A percentile compares a stretch with the other conserved stretches of the same genome.
phyloP scores from a whole-genome alignment of 768 basidiomycete genomes.

The Rhodotorula paludigena region DNA sequence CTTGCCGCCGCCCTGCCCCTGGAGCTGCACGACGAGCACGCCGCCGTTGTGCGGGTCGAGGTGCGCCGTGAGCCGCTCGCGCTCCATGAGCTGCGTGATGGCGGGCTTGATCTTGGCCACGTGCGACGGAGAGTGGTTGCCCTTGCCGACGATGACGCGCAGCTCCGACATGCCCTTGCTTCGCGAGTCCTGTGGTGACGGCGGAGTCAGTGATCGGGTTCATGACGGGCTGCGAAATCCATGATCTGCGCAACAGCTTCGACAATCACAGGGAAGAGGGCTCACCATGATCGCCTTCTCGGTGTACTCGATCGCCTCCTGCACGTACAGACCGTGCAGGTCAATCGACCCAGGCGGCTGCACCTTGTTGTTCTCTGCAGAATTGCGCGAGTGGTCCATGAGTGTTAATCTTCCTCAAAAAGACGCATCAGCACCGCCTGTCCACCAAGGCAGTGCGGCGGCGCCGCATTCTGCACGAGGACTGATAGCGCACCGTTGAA shows the following conservation, averaged over 20 bases:
- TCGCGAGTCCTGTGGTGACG: slow-evolving; percentile 56
- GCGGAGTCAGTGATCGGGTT: neutral
- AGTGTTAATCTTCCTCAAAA: no score
- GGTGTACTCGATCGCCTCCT: slow-evolving; percentile 73
- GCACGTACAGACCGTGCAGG: slow-evolving; percentile 86
- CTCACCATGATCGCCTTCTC: slow-evolving; percentile 59
- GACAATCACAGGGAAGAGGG: neutral
- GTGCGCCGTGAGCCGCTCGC: slow-evolving; percentile 62
- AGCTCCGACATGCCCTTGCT: slow-evolving; percentile 61
- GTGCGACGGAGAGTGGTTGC: slow-evolving; percentile 74
- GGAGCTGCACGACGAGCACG: slow-evolving; percentile 72
- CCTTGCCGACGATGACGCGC: slow-evolving; percentile 71
- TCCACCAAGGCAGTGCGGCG: no score
- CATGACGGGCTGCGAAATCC: no score
- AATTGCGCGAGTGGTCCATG: no score
- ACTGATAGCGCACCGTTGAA: slow-evolving; percentile 57
- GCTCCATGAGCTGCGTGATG: slow-evolving; percentile 76
- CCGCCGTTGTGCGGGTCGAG: slow-evolving; percentile 77
- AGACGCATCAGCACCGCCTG: neutral
- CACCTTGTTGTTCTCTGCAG: slow-evolving; percentile 72
- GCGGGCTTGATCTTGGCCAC: slow-evolving; percentile 87
- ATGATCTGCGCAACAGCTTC: no score
- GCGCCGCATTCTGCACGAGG: neutral
- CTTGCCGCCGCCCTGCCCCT: slow-evolving; percentile 46
- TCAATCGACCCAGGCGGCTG: slow-evolving; percentile 72